phyloP scores from a whole-genome alignment of 2,329 filamentous ascomycete genomes.

The Sordariomycetes sp. region DNA sequence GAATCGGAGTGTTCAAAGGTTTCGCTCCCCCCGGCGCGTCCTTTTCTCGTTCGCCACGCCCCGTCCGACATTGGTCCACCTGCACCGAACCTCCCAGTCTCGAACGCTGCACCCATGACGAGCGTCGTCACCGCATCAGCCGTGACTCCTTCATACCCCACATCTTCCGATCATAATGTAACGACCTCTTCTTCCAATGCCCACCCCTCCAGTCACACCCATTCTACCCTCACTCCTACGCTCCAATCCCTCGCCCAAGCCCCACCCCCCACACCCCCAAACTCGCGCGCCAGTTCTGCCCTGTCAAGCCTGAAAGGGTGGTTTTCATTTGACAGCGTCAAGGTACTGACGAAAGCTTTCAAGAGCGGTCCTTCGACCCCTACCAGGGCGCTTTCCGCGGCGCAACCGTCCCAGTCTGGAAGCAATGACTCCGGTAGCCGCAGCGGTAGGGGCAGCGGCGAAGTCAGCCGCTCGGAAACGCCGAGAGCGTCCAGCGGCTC shows the following conservation, averaged over 20 bases:
- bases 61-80: not conserved
- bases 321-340: slow-evolving; percentile 55
- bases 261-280: slow-evolving; percentile 22
- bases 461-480: slow-evolving; percentile 38
- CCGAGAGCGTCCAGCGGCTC: slow-evolving; percentile 36
- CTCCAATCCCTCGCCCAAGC: slow-evolving; percentile 36
- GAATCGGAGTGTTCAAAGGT: slow-evolving; percentile 12
- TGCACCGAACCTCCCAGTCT: not conserved
- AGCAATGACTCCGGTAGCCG: slow-evolving; percentile 16
- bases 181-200: slow-evolving; percentile 9
- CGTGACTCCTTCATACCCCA: slow-evolving; percentile 54
- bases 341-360: slow-evolving; percentile 79
- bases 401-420: slow-evolving; percentile 37
- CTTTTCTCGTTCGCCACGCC: slow-evolving; percentile 3
- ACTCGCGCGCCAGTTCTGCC: slow-evolving; percentile 22
- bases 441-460: slow-evolving; percentile 15
- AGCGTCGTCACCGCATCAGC: slow-evolving; percentile 48
- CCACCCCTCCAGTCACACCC: slow-evolving; percentile 25
- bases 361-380: slow-evolving; percentile 93
- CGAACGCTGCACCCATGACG: slow-evolving; percentile 13
- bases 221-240: slow-evolving; percentile 9
- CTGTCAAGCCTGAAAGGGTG: slow-evolving; percentile 19
- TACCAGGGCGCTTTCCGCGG: slow-evolving; percentile 67
- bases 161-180: slow-evolving; percentile 34
- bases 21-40: not conserved